Evolutionary conservation across 164 flowering plant genomes (phyloP).

Genomic region (Stephania japonica): DNA sequence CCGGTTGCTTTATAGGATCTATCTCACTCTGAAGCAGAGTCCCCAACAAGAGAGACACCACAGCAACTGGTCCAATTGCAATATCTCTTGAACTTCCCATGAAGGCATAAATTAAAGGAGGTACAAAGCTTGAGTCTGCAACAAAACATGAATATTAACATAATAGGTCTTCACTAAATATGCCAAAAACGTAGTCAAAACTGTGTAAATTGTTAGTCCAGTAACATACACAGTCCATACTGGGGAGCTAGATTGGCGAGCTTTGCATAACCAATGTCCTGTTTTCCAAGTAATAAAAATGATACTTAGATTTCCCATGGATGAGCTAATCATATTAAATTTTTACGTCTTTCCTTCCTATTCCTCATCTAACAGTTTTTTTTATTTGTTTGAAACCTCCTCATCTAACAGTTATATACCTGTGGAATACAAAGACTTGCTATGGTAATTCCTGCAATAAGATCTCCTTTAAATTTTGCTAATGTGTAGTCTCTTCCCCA

Average conservation of each 20-base stretch:
- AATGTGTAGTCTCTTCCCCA: slow-evolving; percentile 61
- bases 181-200: not conserved
- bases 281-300: slow-evolving; percentile 8
- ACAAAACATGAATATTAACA: slow-evolving; percentile 8
- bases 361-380: too few relatives aligned
- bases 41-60: slow-evolving; percentile 82
- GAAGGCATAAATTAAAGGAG: slow-evolving; percentile 87
- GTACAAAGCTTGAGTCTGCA: slow-evolving; percentile 90
- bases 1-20: slow-evolving; percentile 37
- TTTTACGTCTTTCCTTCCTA: too few relatives aligned
- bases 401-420: slow-evolving; percentile 26
- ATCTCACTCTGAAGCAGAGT: slow-evolving; percentile 64
- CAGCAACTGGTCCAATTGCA: slow-evolving; percentile 96
- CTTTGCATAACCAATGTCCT: slow-evolving; percentile 76
- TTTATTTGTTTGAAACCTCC: too few relatives aligned
- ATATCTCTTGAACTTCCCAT: slow-evolving; percentile 99
- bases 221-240: slow-evolving; percentile 64
- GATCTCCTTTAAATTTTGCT: slow-evolving; percentile 51
- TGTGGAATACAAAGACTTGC: slow-evolving; percentile 91
- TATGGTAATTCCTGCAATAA: slow-evolving; percentile 75
- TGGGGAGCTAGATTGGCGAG: slow-evolving; percentile 59
- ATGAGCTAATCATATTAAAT: too few relatives aligned
- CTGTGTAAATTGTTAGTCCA: not conserved
- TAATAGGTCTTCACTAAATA: not conserved
- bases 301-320: too few relatives aligned